Evolutionary conservation across 2,329 filamentous ascomycete genomes (phyloP), one percentile per base, ranked within the genome.

Genomic region (Ophiostoma pallidulum): DNA sequence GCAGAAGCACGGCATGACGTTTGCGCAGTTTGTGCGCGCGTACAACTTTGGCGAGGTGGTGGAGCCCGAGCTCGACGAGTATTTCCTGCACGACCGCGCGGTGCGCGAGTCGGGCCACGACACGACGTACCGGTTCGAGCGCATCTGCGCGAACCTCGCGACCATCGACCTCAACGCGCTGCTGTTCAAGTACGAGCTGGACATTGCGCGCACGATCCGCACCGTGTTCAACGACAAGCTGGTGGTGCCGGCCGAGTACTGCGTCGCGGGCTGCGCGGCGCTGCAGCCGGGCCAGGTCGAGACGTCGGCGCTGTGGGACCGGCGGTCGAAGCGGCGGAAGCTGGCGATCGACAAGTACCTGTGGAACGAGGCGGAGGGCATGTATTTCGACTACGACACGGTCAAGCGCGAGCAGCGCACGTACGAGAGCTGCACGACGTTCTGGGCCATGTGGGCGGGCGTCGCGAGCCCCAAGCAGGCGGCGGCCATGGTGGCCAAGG

Each of bases 381-480:
- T 97, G 86, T 98, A 88, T 72, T 97, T 97, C 61, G 92, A 98
- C 67, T 98, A 97, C 65, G 77, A 98, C 68, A 94, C 88, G 0
- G 81, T 76, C 53, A 86, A 84, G 65, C 80, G 89, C 61, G 67
- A 88, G 66, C 86, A 85, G 59, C 88, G 81, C 56, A 78, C 74
- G 13, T 97, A 97, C 63, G 92, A 97, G 68, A 86, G 80, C 54
- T 88, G 84, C 47, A 98, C 92, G 3, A 96, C 90, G 0, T 90
- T 97, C 68, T 98, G 92, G 92, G 81, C 92, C 4, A 84, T 98
- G 69, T 98, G 92, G 91, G 88, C 91, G 12, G 91, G 91, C 45
- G 80, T 92, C 41, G 84, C 87, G 13, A 85, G 84, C 28, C 90
- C 90, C 3, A 80, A 79, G 50, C 91, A 96, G 69, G 92, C 92